phyloP scores from a whole-genome alignment of 805 yeast genomes.

The Candida tibetensis region DNA sequence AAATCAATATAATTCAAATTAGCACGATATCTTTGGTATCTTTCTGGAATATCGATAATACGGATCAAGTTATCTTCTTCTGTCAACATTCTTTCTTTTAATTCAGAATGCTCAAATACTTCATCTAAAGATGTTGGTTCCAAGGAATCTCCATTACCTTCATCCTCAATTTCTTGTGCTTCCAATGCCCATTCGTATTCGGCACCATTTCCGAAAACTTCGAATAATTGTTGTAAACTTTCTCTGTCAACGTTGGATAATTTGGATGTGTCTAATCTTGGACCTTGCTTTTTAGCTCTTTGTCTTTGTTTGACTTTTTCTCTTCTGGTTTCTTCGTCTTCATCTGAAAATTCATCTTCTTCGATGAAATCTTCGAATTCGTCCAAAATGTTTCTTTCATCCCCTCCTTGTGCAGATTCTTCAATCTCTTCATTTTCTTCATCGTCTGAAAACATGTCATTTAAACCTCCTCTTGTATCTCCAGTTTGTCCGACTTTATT shows the following conservation, averaged over 20 bases:
- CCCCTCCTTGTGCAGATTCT: slow-evolving; percentile 24
- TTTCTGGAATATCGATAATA: slow-evolving; percentile 85
- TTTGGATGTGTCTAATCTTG: slow-evolving; percentile 54
- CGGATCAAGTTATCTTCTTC: slow-evolving; percentile 89
- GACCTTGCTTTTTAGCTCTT: slow-evolving; percentile 32
- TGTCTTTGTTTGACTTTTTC: slow-evolving; percentile 31
- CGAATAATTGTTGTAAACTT: slow-evolving; percentile 87
- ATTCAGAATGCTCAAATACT: slow-evolving; percentile 91
- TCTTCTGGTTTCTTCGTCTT: slow-evolving; percentile 53
- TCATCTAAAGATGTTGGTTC: slow-evolving; percentile 69
- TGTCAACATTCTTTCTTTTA: slow-evolving; percentile 86
- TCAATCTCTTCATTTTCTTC: slow-evolving; percentile 30
- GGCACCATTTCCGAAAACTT: slow-evolving; percentile 94
- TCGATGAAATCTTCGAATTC: slow-evolving; percentile 97
- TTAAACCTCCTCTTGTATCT: slow-evolving; percentile 43
- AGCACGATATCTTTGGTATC: slow-evolving; percentile 76
- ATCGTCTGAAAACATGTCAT: slow-evolving; percentile 67
- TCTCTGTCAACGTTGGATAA: slow-evolving; percentile 76
- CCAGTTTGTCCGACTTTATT: slow-evolving; percentile 29
- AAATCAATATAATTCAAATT: slow-evolving; percentile 67
- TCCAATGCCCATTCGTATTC: slow-evolving; percentile 98
- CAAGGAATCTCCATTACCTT: slow-evolving; percentile 50
- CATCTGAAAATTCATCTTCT: slow-evolving; percentile 93
- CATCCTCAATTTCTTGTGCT: slow-evolving; percentile 70
- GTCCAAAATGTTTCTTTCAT: slow-evolving; percentile 48